Evolutionary conservation across 2,329 filamentous ascomycete species (phyloP), one percentile per base, ranked within the genome.

Genomic region (Phaeosphaeriaceae sp.): DNA sequence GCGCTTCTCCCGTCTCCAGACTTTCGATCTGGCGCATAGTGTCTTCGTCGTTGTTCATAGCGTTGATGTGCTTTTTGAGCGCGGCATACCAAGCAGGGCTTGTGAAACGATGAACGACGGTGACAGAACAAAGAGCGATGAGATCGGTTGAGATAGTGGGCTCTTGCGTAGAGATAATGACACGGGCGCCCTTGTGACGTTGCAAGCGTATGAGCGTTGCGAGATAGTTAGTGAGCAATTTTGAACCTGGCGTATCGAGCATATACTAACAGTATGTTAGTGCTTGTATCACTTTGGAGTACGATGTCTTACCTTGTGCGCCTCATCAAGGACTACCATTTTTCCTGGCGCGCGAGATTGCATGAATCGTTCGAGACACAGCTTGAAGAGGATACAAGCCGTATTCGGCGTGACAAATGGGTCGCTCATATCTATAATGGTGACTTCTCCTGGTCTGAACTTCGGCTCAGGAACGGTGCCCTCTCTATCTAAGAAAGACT

Each of bases 91-190:
- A 90, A 1, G 79, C 79, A 0, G 87, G 87, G 0, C 82, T 86
- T 0, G 79, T 84, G 68, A 92, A 92, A 0, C 86, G 80, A 63
- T 92, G 88, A 0, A 92, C 84, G 13, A 92, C 78, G 0, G 84
- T 88, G n/a, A 89, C 74, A 1, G 83, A 86, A 67, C 86, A 91
- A 0, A 93, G 76, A 44, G 90, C 87, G 0, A 93, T 78, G 0
- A 94, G 78, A 13, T 80, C 79, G 0, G 85, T 83, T 0, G 86
- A 87, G 3, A 92, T 79, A 0, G 87, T 90, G 0, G 89, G 89
- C 61, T 93, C 89, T 64, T 94, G 88, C 0, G 89, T 93, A 0
- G 88, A 86, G 26, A 93, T 86, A 34, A 93, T 66, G 4, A 92
- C 77, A 0, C 89, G 81, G 0, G 82, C 79, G 0, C 81, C 88